Evolutionary conservation across 208 protist species (phyloP), one percentile per base, ranked within the genome.

Genomic region (Trypanosoma rangeli): DNA sequence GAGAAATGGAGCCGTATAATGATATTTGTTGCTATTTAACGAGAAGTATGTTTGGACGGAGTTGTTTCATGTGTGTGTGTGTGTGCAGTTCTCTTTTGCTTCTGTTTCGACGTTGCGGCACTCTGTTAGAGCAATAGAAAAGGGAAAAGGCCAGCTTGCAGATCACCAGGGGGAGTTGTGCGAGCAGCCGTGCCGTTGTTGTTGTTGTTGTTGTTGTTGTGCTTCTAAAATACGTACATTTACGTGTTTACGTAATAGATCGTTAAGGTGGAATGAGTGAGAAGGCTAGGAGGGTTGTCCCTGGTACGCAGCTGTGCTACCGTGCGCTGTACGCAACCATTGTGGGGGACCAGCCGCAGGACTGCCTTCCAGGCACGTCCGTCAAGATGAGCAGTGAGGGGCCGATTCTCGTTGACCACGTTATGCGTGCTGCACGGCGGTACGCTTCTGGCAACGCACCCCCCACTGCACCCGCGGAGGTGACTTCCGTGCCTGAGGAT

Each of bases 231-330:
- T 16, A n/a, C n/a, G 18, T 53, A 1, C n/a, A 53, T 53, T 24
- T 53, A 12, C 24, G 4, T 53, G 24, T 26, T 53, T 53, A 53
- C 9, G 3, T 22, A 2, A 9, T 53, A 53, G 12, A 24, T 53
- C 9, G n/a, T 53, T 53, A 12, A 53, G 24, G 16, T 13, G 22
- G 8, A 62, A 71, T 71, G 67, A 37, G 1, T n/a, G 31, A 60
- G 5, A 64, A 26, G 13, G 28, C 42, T 33, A 29, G 44, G 26
- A 48, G 37, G 26, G 9, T 49, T 18, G 59, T 73, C 31, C 68
- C 68, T 31, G 68, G 68, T 2, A 66, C 68, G 24, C 58, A 73
- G 24, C 59, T 66, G 13, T 53, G 59, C 50, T n/a, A 66, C 46
- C 46, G 68, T 26, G 68, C 59, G 8, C 52, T 73, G 0, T 73